Evolutionary conservation across 1,284 basidiomycete genomes (phyloP), one percentile per base, ranked within the genome.

Genomic region (Apiotrichum gamsii): DNA sequence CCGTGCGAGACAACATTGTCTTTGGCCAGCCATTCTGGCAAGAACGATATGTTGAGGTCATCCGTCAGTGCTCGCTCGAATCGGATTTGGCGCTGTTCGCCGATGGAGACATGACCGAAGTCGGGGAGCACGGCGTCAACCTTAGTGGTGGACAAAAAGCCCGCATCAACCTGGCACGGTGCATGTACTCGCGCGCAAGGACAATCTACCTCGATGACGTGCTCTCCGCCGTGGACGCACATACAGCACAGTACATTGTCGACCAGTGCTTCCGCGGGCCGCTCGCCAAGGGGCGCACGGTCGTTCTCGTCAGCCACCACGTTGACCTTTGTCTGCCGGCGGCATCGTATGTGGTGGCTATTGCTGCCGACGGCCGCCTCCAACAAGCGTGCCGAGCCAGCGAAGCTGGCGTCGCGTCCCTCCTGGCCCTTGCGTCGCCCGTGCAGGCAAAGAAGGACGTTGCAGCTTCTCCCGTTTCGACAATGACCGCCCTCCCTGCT

Each of bases 91-190:
- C 54, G 1, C 34, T 71, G 1, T 42, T 74, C n/a, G 45, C 57
- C 0, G 64, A 72, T 39, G 68, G 65, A 1, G 73, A 75, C 53
- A 39, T 64, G 43, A 89, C 86, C 1, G 85, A 90, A 67, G 86
- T 93, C 24, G 89, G 89, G 21, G 89, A 90, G 70, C 82, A 84
- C 56, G 88, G 88, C 5, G 81, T 85, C 45, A 86, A 54, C 40
- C 43, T 82, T 40, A 67, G 60, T 21, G 70, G 73, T 28, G 69
- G 70, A 2, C 74, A 74, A 48, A 65, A 87, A 76, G 87, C 87
- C 28, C 81, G 89, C 16, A 80, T 91, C 13, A 86, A 83, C 5
- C 74, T 91, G 9, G 88, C 87, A 2, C 76, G 88, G 3, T 86
- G 85, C 1, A 81, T 85, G 1, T 91, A 90, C 63, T 86, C 85